These are phyloP conservation scores for Crepidotus variabilis DNA, from an alignment of 768 basidiomycete genomes.

Conservation along the genomic window DNA sequence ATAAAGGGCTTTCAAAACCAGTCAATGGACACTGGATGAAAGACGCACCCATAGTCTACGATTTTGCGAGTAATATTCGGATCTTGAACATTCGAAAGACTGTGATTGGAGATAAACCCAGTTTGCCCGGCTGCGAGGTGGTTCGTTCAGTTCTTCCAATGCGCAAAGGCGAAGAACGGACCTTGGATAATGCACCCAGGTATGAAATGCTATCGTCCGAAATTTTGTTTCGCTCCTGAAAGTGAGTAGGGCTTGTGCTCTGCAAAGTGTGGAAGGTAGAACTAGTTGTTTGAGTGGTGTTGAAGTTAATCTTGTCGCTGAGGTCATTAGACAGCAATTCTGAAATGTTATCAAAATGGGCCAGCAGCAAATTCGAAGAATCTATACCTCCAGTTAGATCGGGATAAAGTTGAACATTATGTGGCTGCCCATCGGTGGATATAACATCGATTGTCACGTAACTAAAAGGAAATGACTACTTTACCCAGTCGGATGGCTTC, in stretches of 20 bases:
- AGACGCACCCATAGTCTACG: background rate
- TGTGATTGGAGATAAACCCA: conserved; percentile 34
- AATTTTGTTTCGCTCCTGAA: conserved; percentile 39
- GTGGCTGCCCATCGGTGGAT: conserved; percentile 32
- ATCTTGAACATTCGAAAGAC: conserved; percentile 35
- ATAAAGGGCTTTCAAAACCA: background rate
- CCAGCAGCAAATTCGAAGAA: too few species aligned
- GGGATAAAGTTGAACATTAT: conserved; percentile 35
- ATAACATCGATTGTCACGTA: conserved; percentile 35
- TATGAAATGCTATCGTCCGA: conserved; percentile 47
- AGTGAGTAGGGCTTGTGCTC: conserved; percentile 5
- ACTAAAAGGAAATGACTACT: conserved; percentile 50
- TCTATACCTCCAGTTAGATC: conserved; percentile 41
- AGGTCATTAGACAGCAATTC: background rate
- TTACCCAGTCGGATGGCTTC: conserved; percentile 16
- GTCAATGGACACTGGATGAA: background rate
- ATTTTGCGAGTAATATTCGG: conserved; percentile 36
- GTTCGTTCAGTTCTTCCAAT: too few species aligned
- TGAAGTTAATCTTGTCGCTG: background rate
- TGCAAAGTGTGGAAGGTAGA: background rate
- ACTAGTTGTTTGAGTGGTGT: background rate
- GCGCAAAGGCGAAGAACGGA: too few species aligned
- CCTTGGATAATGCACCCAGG: conserved; percentile 34
- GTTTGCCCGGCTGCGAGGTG: conserved; percentile 33
- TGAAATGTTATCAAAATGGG: background rate